phyloP scores from a whole-genome alignment of 305 asterid genomes.

The Fraxinus sp. region DNA sequence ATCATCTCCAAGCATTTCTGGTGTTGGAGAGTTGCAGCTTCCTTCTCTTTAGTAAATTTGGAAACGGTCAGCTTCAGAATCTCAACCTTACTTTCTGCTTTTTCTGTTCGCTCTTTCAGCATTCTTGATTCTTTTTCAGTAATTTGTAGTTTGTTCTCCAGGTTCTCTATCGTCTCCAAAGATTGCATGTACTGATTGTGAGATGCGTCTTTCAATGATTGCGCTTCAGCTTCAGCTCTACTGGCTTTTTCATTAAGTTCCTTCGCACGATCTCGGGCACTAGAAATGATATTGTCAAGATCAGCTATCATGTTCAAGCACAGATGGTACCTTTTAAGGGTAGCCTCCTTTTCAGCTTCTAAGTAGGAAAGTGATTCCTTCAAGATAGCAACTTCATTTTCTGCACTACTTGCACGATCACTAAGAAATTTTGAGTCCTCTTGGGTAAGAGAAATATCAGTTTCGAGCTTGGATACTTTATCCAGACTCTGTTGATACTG shows the following conservation, averaged over 20 bases:
- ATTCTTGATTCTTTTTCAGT: constrained; percentile 60
- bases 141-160: constrained; percentile 66
- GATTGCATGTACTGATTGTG: constrained; percentile 69
- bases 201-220: constrained; percentile 59
- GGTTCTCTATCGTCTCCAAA: constrained; percentile 60
- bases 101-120: constrained; percentile 70
- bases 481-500: constrained; percentile 68
- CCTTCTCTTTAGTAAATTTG: constrained; percentile 65
- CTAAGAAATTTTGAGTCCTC: constrained; percentile 58
- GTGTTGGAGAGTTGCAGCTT: constrained; percentile 55
- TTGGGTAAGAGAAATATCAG: constrained; percentile 54
- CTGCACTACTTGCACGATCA: constrained; percentile 75
- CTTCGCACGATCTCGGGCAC: constrained; percentile 43
- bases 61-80: constrained; percentile 54
- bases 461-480: constrained; percentile 58
- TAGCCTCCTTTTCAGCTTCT: constrained; percentile 77
- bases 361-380: constrained; percentile 56
- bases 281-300: constrained; percentile 49
- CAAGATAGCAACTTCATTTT: constrained; percentile 60
- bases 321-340: constrained; percentile 62
- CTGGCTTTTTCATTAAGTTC: constrained; percentile 51
- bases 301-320: constrained; percentile 64
- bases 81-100: constrained; percentile 71
- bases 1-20: constrained; percentile 62
- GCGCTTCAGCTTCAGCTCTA: constrained; percentile 59